These are phyloP conservation scores for Starmerella kuoi DNA, from an alignment of 805 yeast species.

Conservation along the genomic window DNA sequence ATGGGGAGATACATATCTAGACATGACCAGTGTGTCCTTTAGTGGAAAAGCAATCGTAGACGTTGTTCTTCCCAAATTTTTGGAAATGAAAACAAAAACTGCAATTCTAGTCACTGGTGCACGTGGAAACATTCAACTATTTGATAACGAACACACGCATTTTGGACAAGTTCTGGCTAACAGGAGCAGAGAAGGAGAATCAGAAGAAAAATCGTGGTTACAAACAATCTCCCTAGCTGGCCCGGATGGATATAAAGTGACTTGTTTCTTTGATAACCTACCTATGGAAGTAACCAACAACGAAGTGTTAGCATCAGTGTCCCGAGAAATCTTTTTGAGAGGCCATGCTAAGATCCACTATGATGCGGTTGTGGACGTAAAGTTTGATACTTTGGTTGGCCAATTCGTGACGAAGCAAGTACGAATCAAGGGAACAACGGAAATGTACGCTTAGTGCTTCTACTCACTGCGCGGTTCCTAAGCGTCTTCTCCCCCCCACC, in stretches of 20 bases:
- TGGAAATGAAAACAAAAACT: constrained; percentile 21
- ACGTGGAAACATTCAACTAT: constrained; percentile 35
- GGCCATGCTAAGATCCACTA: constrained; percentile 34
- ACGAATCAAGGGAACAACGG: constrained; percentile 15
- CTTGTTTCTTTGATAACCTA: constrained; percentile 34
- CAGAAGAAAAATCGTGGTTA: constrained; percentile 31
- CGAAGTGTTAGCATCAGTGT: constrained; percentile 33
- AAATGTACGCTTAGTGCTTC: constrained; percentile 10
- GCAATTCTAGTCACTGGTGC: constrained; percentile 30
- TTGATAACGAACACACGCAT: constrained; percentile 28
- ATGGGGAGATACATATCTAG: constrained; percentile 9
- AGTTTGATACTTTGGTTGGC: constrained; percentile 14
- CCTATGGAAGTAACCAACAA: constrained; percentile 35
- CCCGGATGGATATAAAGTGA: constrained; percentile 28
- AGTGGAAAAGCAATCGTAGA: constrained; percentile 24
- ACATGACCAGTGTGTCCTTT: constrained; percentile 9
- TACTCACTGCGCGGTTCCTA: too few species aligned
- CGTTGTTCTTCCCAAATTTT: constrained; percentile 21
- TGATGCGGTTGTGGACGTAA: constrained; percentile 32
- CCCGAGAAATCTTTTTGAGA: constrained; percentile 32
- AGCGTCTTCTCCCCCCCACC: background rate
- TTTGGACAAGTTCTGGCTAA: constrained; percentile 36
- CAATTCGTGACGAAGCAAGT: constrained; percentile 8
- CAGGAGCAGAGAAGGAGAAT: constrained; percentile 20
- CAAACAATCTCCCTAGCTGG: constrained; percentile 28